A percentile compares a stretch with the other conserved stretches of the same genome.
Evolutionary conservation across 2,329 filamentous ascomycete genomes (phyloP).

Genomic region (Cercospora janseana): DNA sequence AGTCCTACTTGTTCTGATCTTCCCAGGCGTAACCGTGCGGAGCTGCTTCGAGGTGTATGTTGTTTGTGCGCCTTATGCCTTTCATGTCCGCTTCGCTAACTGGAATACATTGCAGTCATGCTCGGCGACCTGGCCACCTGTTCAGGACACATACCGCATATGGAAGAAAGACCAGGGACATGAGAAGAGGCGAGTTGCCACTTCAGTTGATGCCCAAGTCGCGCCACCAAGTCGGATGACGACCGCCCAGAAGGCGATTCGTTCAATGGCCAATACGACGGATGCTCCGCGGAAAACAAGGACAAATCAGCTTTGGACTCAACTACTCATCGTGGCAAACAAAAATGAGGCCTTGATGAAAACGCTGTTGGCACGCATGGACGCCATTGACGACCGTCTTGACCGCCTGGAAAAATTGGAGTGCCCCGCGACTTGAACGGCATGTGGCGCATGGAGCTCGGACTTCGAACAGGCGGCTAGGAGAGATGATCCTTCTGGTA

Average conservation of each 20-base stretch:
- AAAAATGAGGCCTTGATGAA: slow-evolving; percentile 17
- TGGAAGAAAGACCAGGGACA: background rate
- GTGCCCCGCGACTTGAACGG: background rate
- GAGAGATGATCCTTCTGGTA: too few relatives aligned
- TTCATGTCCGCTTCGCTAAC: background rate
- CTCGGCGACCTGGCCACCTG: background rate
- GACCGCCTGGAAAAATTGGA: slow-evolving; percentile 4
- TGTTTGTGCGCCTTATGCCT: background rate
- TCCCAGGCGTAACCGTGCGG: background rate
- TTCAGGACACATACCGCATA: background rate
- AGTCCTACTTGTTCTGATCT: slow-evolving; percentile 2
- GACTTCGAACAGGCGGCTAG: too few relatives aligned
- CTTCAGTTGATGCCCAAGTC: background rate
- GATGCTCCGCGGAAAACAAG: background rate
- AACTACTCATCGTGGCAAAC: slow-evolving; percentile 14
- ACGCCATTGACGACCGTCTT: slow-evolving; percentile 15
- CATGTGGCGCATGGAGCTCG: too few relatives aligned
- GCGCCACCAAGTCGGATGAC: background rate
- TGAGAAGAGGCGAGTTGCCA: background rate
- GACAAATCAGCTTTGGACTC: slow-evolving; percentile 7
- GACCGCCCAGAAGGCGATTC: background rate
- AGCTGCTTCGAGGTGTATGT: slow-evolving; percentile 1
- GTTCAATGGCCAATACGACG: background rate
- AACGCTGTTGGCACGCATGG: slow-evolving; percentile 14
- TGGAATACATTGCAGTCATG: background rate